phyloP scores from a whole-genome alignment of 106 monocot genomes.

The Triglochin maritima region DNA sequence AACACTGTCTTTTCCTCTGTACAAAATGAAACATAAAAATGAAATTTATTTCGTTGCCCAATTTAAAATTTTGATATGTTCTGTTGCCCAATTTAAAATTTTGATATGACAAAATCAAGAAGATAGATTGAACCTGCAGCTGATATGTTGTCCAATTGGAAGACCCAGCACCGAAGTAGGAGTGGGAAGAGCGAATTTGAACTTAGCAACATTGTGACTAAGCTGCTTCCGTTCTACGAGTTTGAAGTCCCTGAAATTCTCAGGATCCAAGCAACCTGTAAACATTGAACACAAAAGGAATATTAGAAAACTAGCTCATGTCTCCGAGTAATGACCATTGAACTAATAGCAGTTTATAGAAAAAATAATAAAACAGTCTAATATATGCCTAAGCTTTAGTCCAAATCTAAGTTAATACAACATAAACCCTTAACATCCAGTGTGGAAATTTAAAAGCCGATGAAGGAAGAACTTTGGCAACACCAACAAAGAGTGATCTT shows the following conservation, averaged over 20 bases:
- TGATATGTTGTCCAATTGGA: slow-evolving; percentile 97
- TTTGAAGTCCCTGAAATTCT: slow-evolving; percentile 81
- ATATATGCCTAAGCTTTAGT: too few species aligned
- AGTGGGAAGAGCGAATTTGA: slow-evolving; percentile 62
- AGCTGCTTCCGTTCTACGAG: slow-evolving; percentile 76
- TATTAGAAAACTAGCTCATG: too few species aligned
- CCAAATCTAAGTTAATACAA: too few species aligned
- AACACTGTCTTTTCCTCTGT: slow-evolving; percentile 61
- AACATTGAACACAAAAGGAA: too few species aligned
- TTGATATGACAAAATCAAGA: not conserved
- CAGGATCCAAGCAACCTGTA: slow-evolving; percentile 80
- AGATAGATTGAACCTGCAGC: slow-evolving; percentile 65
- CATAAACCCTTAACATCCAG: too few species aligned
- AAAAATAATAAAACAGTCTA: too few species aligned
- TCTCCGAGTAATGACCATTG: too few species aligned
- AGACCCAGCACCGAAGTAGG: slow-evolving; percentile 78
- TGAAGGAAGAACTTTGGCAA: too few species aligned
- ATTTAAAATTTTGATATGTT: not conserved
- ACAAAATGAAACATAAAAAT: not conserved
- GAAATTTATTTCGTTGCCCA: not conserved
- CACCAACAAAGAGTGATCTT: too few species aligned
- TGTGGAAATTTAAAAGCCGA: too few species aligned
- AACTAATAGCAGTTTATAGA: too few species aligned
- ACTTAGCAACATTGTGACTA: slow-evolving; percentile 98
- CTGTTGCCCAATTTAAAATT: too few species aligned